A percentile compares a stretch with the other conserved stretches of the same genome.
These are phyloP conservation scores for Apiotrichum domesticum DNA, from an alignment of 1,284 basidiomycete genomes.

Conservation along the genomic window DNA sequence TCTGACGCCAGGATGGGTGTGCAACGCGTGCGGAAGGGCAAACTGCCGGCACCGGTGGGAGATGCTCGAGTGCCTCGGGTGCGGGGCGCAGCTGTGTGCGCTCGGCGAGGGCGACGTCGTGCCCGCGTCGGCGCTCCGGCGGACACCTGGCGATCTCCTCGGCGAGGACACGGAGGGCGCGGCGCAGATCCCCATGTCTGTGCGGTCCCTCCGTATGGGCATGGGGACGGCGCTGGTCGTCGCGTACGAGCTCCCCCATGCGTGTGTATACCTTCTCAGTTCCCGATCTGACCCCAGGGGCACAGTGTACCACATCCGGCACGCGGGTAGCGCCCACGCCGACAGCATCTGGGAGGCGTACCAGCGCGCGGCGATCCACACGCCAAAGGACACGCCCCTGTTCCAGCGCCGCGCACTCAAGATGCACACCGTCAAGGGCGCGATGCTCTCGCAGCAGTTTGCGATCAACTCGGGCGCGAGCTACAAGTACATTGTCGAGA, in stretches of 20 bases:
- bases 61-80: slow-evolving; percentile 24
- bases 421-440: slow-evolving; percentile 14
- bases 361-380: slow-evolving; percentile 25
- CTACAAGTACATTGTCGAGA: slow-evolving; percentile 44
- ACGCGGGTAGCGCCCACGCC: slow-evolving; percentile 6
- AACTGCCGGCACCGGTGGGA: slow-evolving; percentile 43
- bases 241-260: slow-evolving; percentile 12
- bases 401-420: slow-evolving; percentile 35
- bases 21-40: slow-evolving; percentile 32
- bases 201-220: no score
- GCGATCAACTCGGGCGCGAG: slow-evolving; percentile 39
- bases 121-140: neutral
- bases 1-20: slow-evolving; percentile 35
- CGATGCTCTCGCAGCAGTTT: slow-evolving; percentile 39
- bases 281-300: slow-evolving; percentile 13
- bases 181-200: neutral
- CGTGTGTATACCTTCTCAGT: slow-evolving; percentile 1
- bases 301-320: slow-evolving; percentile 31
- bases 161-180: neutral
- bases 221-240: slow-evolving; percentile 1
- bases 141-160: neutral
- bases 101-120: slow-evolving; percentile 6
- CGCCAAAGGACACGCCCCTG: slow-evolving; percentile 16
- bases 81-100: slow-evolving; percentile 3
- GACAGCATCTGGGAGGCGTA: slow-evolving; percentile 31